These are phyloP conservation scores for Fusarium sp. DNA, from an alignment of 2,329 filamentous ascomycete genomes.

Conservation along the genomic window DNA sequence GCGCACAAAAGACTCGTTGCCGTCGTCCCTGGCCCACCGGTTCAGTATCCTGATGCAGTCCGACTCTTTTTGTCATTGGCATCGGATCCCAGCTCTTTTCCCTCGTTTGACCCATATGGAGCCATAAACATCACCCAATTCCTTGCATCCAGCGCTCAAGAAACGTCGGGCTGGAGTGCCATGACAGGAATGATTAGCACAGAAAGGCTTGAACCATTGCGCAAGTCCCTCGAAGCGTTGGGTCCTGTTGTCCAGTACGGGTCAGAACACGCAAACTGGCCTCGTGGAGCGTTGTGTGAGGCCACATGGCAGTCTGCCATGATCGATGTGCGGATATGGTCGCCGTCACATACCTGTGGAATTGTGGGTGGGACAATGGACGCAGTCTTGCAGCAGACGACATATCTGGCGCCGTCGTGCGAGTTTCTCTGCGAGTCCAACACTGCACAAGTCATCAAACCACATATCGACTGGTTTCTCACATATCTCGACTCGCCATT, in stretches of 20 bases:
- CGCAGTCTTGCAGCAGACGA: slow-evolving; percentile 46
- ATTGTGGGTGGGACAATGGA: slow-evolving; percentile 51
- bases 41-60: slow-evolving; percentile 11
- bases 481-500: slow-evolving; percentile 46
- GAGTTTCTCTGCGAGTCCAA: slow-evolving; percentile 47
- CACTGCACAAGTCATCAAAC: slow-evolving; percentile 45
- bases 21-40: not conserved
- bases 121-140: slow-evolving; percentile 55
- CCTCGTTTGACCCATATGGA: slow-evolving; percentile 52
- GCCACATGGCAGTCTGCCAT: slow-evolving; percentile 55
- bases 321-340: slow-evolving; percentile 55
- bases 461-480: slow-evolving; percentile 53
- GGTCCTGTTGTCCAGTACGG: slow-evolving; percentile 13
- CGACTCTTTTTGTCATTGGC: slow-evolving; percentile 48
- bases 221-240: slow-evolving; percentile 49
- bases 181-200: slow-evolving; percentile 54
- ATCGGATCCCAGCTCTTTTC: slow-evolving; percentile 40
- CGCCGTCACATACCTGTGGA: slow-evolving; percentile 51
- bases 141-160: slow-evolving; percentile 52
- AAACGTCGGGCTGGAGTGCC: slow-evolving; percentile 55
- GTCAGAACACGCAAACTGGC: not conserved
- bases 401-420: slow-evolving; percentile 44
- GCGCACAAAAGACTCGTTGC: slow-evolving; percentile 46
- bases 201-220: slow-evolving; percentile 49
- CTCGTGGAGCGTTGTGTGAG: slow-evolving; percentile 37